Percentiles rank a stretch among this genome's conserved stretches.
These are phyloP conservation scores for Blastomyces parvus DNA, from an alignment of 2,329 filamentous ascomycete genomes.

Conservation along the genomic window DNA sequence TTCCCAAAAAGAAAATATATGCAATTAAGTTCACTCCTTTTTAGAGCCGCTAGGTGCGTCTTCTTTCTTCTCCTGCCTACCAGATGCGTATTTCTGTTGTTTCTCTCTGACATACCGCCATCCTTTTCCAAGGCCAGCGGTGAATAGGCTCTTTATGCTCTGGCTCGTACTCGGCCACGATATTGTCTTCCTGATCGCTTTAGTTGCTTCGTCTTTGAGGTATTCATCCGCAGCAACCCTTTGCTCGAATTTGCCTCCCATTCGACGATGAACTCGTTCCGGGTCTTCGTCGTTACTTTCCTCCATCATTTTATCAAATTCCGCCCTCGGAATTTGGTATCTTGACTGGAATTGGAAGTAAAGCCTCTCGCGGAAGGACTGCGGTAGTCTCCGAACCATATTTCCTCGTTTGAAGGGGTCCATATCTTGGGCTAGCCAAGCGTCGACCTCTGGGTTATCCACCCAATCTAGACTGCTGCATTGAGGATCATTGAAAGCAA, in stretches of 20 bases:
- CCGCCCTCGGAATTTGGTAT: conserved; percentile 70
- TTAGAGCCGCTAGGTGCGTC: conserved; percentile 2
- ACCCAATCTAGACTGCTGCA: conserved; percentile 53
- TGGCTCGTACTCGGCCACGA: conserved; percentile 86
- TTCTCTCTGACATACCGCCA: conserved; percentile 78
- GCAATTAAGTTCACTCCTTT: conserved; percentile 7
- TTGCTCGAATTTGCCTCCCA: conserved; percentile 77
- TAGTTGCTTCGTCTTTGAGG: conserved; percentile 60
- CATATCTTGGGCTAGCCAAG: conserved; percentile 78
- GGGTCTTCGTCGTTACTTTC: conserved; percentile 58
- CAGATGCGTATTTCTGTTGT: conserved; percentile 50
- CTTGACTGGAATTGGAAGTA: conserved; percentile 95
- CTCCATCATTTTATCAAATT: conserved; percentile 78
- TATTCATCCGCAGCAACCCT: conserved; percentile 66
- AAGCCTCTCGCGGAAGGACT: conserved; percentile 73
- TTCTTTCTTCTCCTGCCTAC: conserved; percentile 17
- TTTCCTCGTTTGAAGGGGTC: conserved; percentile 82
- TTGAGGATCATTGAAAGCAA: conserved; percentile 60
- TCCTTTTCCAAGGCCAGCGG: conserved; percentile 60
- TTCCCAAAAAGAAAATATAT: neutral
- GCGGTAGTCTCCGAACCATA: conserved; percentile 87
- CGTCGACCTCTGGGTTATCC: conserved; percentile 53
- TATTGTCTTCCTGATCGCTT: conserved; percentile 77
- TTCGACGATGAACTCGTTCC: conserved; percentile 57
- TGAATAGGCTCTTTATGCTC: conserved; percentile 73